Percentiles rank a stretch among this genome's conserved stretches.
Conservation (phyloP, 257 asterid genomes). For the Thymus mandschuricus region DNA sequence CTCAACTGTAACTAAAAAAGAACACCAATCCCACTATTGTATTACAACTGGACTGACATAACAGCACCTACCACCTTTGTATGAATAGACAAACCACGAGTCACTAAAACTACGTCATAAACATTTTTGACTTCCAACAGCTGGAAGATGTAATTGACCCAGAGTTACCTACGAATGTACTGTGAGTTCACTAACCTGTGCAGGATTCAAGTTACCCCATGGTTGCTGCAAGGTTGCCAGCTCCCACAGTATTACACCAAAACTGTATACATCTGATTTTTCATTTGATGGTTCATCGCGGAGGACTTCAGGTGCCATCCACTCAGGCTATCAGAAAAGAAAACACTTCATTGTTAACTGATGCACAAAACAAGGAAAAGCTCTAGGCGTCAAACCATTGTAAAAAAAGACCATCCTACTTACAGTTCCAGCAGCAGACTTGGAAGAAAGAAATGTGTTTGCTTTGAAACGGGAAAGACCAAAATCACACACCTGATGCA, state of each 20-base stretch:
- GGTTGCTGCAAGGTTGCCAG: conserved; percentile 87
- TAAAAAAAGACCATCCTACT: conserved; percentile 37
- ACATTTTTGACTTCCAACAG: neutral
- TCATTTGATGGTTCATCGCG: conserved; percentile 93
- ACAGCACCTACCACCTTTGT: conserved; percentile 1
- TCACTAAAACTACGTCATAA: neutral
- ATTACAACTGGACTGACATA: neutral
- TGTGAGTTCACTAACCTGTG: conserved; percentile 66
- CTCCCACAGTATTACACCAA: conserved; percentile 96
- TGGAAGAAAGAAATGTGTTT: conserved; percentile 89
- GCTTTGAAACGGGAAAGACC: conserved; percentile 97
- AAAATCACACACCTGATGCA: conserved; percentile 88
- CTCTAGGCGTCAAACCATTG: conserved; percentile 32
- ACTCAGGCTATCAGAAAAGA: conserved; percentile 74
- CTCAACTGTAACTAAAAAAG: neutral
- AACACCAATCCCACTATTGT: neutral
- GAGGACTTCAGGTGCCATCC: conserved; percentile 99
- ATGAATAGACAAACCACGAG: neutral
- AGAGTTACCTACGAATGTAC: neutral
- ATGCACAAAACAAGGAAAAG: conserved; percentile 24
- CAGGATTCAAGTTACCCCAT: conserved; percentile 80
- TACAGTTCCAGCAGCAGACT: conserved; percentile 98
- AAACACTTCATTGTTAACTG: conserved; percentile 13
- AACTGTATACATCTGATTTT: conserved; percentile 91
- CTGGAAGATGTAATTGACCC: neutral